Percentiles rank a stretch among this genome's conserved stretches.
Conservation (phyloP, 768 basidiomycete species). For the Leccinum incarnatum region DNA sequence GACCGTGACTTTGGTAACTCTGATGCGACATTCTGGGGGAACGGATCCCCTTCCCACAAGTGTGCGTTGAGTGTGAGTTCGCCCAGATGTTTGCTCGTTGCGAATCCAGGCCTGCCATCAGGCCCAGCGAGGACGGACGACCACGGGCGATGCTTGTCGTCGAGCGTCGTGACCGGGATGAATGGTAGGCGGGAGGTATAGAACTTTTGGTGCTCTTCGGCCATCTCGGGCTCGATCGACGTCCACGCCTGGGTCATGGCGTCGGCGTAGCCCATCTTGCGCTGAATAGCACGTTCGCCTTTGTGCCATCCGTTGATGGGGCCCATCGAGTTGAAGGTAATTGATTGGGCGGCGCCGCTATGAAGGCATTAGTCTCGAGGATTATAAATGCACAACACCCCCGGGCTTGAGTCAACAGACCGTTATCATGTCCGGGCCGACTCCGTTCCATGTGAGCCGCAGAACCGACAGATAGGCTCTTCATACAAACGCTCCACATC, state of each 20-base stretch:
- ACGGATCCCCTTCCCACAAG: conserved; percentile 58
- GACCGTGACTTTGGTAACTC: background rate
- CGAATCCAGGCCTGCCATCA: conserved; percentile 47
- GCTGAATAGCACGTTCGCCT: conserved; percentile 52
- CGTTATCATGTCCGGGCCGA: too few species aligned
- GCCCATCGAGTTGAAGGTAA: conserved; percentile 16
- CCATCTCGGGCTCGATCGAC: conserved; percentile 44
- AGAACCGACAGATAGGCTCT: too few species aligned
- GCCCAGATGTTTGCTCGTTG: conserved; percentile 35
- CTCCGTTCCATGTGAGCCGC: too few species aligned
- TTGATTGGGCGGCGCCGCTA: too few species aligned
- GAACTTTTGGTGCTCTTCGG: conserved; percentile 48
- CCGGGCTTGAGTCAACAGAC: too few species aligned
- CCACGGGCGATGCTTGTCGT: conserved; percentile 54
- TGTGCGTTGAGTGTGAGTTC: conserved; percentile 37
- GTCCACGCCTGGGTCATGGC: conserved; percentile 38
- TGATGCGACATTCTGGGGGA: conserved; percentile 35
- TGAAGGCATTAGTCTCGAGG: too few species aligned
- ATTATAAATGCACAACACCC: background rate
- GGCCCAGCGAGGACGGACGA: conserved; percentile 49
- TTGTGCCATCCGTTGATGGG: conserved; percentile 37
- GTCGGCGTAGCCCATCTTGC: conserved; percentile 42
- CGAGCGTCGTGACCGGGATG: conserved; percentile 55
- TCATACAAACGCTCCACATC: too few species aligned
- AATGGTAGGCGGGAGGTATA: conserved; percentile 50